These are phyloP conservation scores for Coemansia sp. DNA, from an alignment of 192 early-diverging fungal genomes.

Conservation along the genomic window DNA sequence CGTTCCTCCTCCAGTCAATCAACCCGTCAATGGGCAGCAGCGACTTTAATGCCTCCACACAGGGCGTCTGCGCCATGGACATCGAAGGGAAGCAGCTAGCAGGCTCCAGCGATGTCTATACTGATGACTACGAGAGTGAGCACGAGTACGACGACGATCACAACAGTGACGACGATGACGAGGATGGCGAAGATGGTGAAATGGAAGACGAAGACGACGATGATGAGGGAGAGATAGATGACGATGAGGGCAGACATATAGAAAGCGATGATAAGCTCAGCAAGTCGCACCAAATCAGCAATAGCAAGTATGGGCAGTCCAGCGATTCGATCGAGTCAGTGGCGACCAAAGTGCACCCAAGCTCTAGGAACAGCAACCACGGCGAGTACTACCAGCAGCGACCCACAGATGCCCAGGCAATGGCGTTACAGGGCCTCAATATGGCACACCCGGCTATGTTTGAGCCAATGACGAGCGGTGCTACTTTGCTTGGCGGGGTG, in stretches of 20 bases:
- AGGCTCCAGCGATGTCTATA: neutral
- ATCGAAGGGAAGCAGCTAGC: constrained; percentile 6
- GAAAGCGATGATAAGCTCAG: constrained; percentile 1
- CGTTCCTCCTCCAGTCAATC: constrained; percentile 1
- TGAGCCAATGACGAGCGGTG: neutral
- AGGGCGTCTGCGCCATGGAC: constrained; percentile 3
- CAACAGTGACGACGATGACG: constrained; percentile 25
- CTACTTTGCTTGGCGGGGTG: neutral
- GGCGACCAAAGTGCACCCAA: constrained; percentile 5
- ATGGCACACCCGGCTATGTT: neutral
- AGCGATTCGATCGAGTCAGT: constrained; percentile 7
- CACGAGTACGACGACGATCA: constrained; percentile 16
- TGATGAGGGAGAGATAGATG: constrained; percentile 12
- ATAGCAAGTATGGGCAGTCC: neutral
- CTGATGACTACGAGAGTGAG: neutral
- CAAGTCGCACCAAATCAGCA: neutral
- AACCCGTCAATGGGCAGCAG: neutral
- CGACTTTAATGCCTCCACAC: neutral
- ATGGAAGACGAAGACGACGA: constrained; percentile 20
- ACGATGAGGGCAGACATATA: neutral
- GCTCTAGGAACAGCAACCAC: neutral
- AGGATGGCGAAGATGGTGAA: constrained; percentile 23
- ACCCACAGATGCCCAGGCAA: neutral
- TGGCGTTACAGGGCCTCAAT: constrained; percentile 1
- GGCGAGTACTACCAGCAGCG: constrained; percentile 6